Conservation (phyloP, 139 green algal genomes). For the Micromonas commoda region DNA sequence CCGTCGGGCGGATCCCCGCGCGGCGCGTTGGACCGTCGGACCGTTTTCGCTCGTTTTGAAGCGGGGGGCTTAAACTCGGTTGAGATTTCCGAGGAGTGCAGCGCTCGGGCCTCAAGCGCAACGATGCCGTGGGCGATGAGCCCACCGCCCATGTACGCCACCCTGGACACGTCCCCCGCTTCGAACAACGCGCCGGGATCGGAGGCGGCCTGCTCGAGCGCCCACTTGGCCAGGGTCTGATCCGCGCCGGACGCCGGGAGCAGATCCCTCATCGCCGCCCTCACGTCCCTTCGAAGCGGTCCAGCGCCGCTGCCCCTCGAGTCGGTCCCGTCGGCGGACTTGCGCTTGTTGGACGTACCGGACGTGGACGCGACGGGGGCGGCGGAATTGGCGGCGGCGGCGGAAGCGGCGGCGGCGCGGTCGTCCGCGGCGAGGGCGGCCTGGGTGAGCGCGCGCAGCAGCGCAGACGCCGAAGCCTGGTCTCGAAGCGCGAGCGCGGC, state of each 20-base stretch:
- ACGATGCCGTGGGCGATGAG: slow-evolving; percentile 14
- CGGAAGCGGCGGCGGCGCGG: not conserved
- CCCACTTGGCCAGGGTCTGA: not conserved
- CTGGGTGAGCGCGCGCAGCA: not conserved
- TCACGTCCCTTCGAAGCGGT: not conserved
- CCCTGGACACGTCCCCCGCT: not conserved
- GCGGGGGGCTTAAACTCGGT: not conserved
- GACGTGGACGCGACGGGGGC: too few relatives aligned
- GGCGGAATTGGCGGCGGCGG: not conserved
- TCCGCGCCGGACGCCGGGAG: not conserved
- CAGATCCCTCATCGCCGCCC: not conserved
- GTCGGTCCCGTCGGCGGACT: not conserved
- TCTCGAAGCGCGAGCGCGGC: not conserved
- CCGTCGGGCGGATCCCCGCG: too few relatives aligned
- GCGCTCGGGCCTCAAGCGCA: slow-evolving; percentile 8
- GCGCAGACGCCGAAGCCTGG: not conserved
- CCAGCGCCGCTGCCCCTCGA: not conserved
- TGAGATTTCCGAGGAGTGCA: not conserved
- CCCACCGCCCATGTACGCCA: not conserved
- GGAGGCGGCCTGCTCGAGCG: not conserved
- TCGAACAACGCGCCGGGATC: not conserved
- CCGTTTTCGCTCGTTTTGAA: too few relatives aligned
- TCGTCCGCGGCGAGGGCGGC: not conserved
- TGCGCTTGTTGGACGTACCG: not conserved
- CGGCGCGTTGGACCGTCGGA: not conserved